These are phyloP conservation scores for Populus hybrid DNA, from an alignment of 441 rosid species.

Conservation along the genomic window DNA sequence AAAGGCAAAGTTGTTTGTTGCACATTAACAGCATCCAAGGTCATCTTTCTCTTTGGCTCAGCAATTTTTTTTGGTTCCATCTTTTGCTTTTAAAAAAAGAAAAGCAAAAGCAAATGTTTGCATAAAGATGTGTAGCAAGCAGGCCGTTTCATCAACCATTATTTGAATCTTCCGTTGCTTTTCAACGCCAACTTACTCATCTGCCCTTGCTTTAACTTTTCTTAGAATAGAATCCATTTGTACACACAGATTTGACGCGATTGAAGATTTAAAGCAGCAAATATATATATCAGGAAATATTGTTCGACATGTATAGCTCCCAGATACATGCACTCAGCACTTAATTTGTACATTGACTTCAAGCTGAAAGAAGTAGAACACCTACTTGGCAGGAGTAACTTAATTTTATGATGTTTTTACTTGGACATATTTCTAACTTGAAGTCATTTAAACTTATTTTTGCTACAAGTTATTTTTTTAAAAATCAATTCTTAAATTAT, in stretches of 20 bases:
- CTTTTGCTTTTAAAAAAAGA: constrained; percentile 44
- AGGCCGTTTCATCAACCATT: constrained; percentile 25
- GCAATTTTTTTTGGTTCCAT: constrained; percentile 26
- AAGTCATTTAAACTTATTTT: no score
- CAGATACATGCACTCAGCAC: neutral
- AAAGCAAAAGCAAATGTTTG: constrained; percentile 38
- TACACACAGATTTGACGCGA: neutral
- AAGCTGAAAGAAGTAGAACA: no score
- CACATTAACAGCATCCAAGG: constrained; percentile 36
- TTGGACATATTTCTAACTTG: no score
- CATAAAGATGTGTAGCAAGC: constrained; percentile 31
- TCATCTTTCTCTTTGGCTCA: constrained; percentile 5
- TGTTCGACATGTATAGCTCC: no score
- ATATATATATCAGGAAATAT: neutral
- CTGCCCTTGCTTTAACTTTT: constrained; percentile 7
- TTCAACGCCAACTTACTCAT: neutral
- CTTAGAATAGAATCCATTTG: no score
- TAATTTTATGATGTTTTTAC: no score
- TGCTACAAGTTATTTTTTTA: no score
- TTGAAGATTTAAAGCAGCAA: neutral
- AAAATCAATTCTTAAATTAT: no score
- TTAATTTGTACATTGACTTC: neutral
- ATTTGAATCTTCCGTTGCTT: constrained; percentile 19
- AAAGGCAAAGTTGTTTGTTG: constrained; percentile 20
- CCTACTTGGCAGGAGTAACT: no score